A percentile compares a stretch with the other conserved stretches of the same genome.
These are phyloP conservation scores for Cyberlindnera mycetangii DNA, from an alignment of 805 yeast genomes.

Conservation along the genomic window DNA sequence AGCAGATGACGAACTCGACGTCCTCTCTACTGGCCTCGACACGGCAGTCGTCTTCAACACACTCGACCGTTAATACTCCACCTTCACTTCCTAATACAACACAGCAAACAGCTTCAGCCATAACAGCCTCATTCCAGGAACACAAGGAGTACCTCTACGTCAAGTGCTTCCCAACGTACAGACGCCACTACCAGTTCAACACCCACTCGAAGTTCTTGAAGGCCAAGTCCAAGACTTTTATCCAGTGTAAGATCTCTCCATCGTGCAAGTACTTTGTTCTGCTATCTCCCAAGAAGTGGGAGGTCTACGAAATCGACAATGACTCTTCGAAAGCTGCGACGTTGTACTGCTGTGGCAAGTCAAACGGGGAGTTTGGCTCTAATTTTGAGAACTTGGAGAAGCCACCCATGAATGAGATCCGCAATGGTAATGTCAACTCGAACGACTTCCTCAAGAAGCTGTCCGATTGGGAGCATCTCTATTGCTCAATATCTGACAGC, in stretches of 20 bases:
- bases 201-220: constrained; percentile 50
- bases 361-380: constrained; percentile 65
- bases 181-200: constrained; percentile 54
- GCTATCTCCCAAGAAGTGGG: constrained; percentile 69
- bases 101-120: constrained; percentile 17
- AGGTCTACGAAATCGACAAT: constrained; percentile 55
- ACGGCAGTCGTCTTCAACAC: constrained; percentile 1
- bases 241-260: constrained; percentile 39
- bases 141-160: constrained; percentile 65
- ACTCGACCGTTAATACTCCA: constrained; percentile 6
- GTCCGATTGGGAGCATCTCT: constrained; percentile 55
- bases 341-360: constrained; percentile 64
- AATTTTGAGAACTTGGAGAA: constrained; percentile 38
- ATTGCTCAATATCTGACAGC: constrained; percentile 54
- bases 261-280: constrained; percentile 64
- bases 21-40: constrained; percentile 4
- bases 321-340: constrained; percentile 49
- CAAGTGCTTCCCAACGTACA: constrained; percentile 79
- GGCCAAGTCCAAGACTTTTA: constrained; percentile 41
- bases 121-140: constrained; percentile 19
- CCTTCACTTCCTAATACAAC: background rate
- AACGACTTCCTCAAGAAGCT: constrained; percentile 29
- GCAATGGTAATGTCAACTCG: constrained; percentile 17
- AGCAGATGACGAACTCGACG: constrained; percentile 11
- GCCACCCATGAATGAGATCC: constrained; percentile 22